Evolutionary conservation across 78 protist species (phyloP), one percentile per base, ranked within the genome.

Genomic region (Chrysochromulina tobinii): DNA sequence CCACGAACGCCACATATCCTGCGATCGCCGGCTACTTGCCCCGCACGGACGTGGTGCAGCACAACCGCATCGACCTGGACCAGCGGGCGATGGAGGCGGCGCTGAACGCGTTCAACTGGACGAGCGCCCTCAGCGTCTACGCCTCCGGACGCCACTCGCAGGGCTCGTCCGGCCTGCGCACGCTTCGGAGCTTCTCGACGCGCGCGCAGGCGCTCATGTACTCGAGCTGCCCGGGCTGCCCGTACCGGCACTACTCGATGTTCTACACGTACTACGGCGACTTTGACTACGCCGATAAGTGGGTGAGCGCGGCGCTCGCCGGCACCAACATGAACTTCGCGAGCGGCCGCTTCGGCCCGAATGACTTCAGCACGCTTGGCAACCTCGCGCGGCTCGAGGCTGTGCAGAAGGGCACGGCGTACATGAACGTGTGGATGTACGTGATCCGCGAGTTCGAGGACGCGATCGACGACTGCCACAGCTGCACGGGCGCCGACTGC

Each of bases 341-440:
- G n/a, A n/a, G n/a, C n/a, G n/a, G n/a, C n/a, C n/a, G n/a, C n/a
- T n/a, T n/a, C n/a, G n/a, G n/a, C n/a, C n/a, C n/a, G n/a, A n/a
- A n/a, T n/a, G n/a, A n/a, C n/a, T n/a, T n/a, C n/a, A n/a, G n/a
- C n/a, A n/a, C n/a, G n/a, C n/a, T n/a, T n/a, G n/a, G n/a, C n/a
- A n/a, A n/a, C n/a, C n/a, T n/a, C n/a, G n/a, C n/a, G n/a, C n/a
- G n/a, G n/a, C n/a, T n/a, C n/a, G n/a, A 85, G 61, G 51, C 20
- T 4, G 59, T 53, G 23, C 61, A 61, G 64, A 61, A 87, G 53
- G 90, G 90, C 69, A 6, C 90, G 14, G 90, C 90, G 15, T 87
- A 61, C 73, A n/a, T 59, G 77, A 87, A 87, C 90, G 75, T 87
- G 64, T 87, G 90, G 90, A 61, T 61, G 77, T 87, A 87, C 90